Percentiles rank a stretch among this genome's conserved stretches.
phyloP scores from a whole-genome alignment of 1,284 basidiomycete species.

The Fistulinella staudtii region DNA sequence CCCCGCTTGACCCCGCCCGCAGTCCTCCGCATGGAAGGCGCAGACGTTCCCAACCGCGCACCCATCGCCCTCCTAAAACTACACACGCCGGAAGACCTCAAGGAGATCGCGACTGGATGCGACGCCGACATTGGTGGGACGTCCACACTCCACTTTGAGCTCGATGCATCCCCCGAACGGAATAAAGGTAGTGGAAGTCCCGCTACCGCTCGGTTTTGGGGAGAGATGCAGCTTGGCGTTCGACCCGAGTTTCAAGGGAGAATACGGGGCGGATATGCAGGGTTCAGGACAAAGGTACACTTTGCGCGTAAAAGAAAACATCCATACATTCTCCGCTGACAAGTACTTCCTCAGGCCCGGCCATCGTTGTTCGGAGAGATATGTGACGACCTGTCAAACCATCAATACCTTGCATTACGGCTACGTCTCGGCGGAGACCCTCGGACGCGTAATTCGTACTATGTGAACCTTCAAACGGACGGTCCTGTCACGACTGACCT shows the following conservation, averaged over 20 bases:
- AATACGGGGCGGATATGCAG: conserved; percentile 76
- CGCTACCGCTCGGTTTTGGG: conserved; percentile 67
- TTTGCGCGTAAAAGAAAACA: too few species aligned
- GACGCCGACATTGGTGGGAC: conserved; percentile 84
- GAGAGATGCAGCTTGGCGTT: conserved; percentile 66
- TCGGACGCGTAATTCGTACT: conserved; percentile 72
- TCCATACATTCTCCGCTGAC: neutral
- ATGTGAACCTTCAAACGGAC: conserved; percentile 86
- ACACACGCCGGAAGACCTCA: conserved; percentile 53
- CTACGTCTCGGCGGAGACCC: conserved; percentile 69
- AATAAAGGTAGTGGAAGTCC: conserved; percentile 38
- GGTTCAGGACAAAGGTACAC: conserved; percentile 74
- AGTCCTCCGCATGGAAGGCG: conserved; percentile 74
- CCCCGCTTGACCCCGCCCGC: conserved; percentile 16
- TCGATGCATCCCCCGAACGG: conserved; percentile 47
- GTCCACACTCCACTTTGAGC: conserved; percentile 67
- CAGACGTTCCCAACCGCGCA: conserved; percentile 51
- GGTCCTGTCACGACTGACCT: conserved; percentile 76
- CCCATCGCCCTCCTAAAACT: conserved; percentile 64
- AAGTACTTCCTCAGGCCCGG: conserved; percentile 40
- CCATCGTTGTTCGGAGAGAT: conserved; percentile 80
- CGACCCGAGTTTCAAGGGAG: conserved; percentile 56
- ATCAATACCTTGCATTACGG: conserved; percentile 76
- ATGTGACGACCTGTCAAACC: conserved; percentile 75
- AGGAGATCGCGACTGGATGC: conserved; percentile 69